Evolutionary conservation across 2,329 filamentous ascomycete genomes (phyloP), one percentile per base, ranked within the genome.

Genomic region (Epichloe bromicola): DNA sequence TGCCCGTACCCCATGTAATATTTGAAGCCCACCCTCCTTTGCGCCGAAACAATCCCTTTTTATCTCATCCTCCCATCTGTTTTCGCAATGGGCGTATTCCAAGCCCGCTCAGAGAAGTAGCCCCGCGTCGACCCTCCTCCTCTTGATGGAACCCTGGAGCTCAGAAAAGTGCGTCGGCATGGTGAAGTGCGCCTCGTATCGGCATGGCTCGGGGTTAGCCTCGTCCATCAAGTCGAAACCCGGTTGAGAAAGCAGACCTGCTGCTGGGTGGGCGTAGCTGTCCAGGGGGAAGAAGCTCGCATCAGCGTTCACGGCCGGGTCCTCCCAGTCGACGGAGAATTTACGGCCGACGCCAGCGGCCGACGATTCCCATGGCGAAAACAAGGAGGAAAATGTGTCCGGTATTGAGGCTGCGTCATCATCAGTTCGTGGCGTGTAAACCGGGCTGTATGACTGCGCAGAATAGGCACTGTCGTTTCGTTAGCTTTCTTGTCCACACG

Each of bases 321-420:
- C 50, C 17, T 42, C 33, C 44, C 44, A 51, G 4, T 44, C 50
- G 33, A 4, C 39, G 3, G 30, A 23, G 10, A 38, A 39, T 1
- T 23, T 0, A 20, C 30, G 5, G 6, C 10, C 5, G 10, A 26
- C 11, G 1, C 19, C 38, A 10, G 37, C 38, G 3, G 12, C 39
- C 2, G 34, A 4, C 5, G 45, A 15, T 6, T 41, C 45, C 38
- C 30, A 43, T 11, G 45, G 39, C 15, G 39, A 43, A 30, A 43
- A 48, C 4, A 33, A 14, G 4, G 38, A n/a, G n/a, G 36, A 14
- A 1, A 20, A 42, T 4, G 14, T 30, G 8, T 40, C 45, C 7
- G 38, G 39, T 43, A 39, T 48, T 23, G 33, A 51, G 30, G 39
- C 33, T 41, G 7, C 37, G 4, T 51, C 50, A 4, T 51, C 50